A percentile compares a stretch with the other conserved stretches of the same genome.
These are phyloP conservation scores for Coffea eugenioides DNA, from an alignment of 257 asterid genomes.

Conservation along the genomic window DNA sequence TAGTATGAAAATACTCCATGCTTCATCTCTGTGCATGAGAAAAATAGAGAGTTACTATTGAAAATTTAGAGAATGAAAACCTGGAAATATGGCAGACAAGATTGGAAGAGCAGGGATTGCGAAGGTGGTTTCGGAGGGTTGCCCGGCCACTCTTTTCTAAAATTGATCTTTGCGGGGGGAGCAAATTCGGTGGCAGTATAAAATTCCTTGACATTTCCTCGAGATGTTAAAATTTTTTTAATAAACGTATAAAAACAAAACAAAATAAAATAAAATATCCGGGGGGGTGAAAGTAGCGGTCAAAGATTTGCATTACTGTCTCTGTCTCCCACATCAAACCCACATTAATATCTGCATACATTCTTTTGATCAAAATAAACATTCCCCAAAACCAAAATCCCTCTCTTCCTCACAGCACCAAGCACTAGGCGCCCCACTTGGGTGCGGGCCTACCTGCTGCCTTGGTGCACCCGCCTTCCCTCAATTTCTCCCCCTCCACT, in stretches of 20 bases:
- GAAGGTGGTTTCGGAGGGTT: neutral
- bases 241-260: neutral
- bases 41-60: too few species aligned
- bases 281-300: conserved; percentile 36
- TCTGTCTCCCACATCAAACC: conserved; percentile 53
- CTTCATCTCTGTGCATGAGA: too few species aligned
- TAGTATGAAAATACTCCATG: too few species aligned
- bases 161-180: neutral
- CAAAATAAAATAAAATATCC: conserved; percentile 10
- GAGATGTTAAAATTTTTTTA: conserved; percentile 26
- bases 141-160: conserved; percentile 2
- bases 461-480: conserved; percentile 33
- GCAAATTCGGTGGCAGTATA: conserved; percentile 11
- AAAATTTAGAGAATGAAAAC: neutral
- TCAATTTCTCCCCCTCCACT: conserved; percentile 22
- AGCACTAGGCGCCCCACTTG: conserved; percentile 56
- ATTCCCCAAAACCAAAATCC: conserved; percentile 31
- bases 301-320: conserved; percentile 55
- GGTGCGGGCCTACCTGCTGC: conserved; percentile 35
- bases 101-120: neutral
- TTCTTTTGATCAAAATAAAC: conserved; percentile 22
- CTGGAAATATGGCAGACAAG: conserved; percentile 18
- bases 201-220: conserved; percentile 14
- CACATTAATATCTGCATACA: conserved; percentile 17
- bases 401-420: conserved; percentile 31